Base-by-base conservation (phyloP, 2,329 filamentous ascomycete genomes). In the Fusarium haematococcum region DNA sequence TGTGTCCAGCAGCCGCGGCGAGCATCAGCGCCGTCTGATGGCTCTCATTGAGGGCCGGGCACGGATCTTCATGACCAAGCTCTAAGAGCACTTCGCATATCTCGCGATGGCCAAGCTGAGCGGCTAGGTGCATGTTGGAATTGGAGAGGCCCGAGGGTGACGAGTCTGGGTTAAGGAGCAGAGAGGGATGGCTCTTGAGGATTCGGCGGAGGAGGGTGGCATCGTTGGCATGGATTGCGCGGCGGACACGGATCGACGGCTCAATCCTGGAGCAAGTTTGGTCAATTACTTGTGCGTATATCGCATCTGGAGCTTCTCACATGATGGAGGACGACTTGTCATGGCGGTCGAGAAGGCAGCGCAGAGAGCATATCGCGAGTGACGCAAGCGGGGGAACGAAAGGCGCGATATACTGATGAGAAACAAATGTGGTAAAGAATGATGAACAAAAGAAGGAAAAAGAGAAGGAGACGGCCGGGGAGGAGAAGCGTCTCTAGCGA, bases 11-110 rank as follows among this genome's bases (percentile, higher is more conserved):
- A 8, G 84, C 85, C 1, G 93, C 90, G 13, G 95, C 95, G 4
- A 97, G 88, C 90, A 96, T 95, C 58, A 97, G 86, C 0, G 95
- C 92, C 0, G 95, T 97, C 79, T 96, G 92, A 79, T 94, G 91
- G 71, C 92, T 88, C 77, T 94, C 93, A 81, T 97, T 97, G 73
- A 95, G 88, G 14, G 92, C 93, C 33, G 95, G 91, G 59, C 91
- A 91, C 6, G 88, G 88, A n/a, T 86, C 81, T 81, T 97, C 94
- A 81, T 97, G 95, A 66, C 93, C 93, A 6, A 90, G 87, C n/a
- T 89, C 85, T 71, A 97, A 87, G 32, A 98, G 90, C 63, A 91
- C 88, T 76, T 89, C 88, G 80, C 90, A 92, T 76, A 97, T 92
- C 56, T 91, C 85, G 9, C 90, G 86, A 80, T 92, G 89, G 62